phyloP scores from a whole-genome alignment of 108 stramenopile genomes.

The Halocafeteria seosinensis region DNA sequence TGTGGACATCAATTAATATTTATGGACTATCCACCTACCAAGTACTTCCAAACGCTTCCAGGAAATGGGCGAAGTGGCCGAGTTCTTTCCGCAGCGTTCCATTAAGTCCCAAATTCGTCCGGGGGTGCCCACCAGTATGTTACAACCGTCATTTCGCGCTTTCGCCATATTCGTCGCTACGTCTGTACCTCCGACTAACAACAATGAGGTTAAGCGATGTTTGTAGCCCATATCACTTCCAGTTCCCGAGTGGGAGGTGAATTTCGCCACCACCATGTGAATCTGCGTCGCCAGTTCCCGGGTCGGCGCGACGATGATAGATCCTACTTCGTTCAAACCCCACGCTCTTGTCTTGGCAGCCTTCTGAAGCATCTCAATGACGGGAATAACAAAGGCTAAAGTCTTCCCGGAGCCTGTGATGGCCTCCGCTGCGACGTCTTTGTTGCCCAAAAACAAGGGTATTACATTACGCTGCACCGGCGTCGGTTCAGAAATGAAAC shows the following conservation, averaged over 20 bases:
- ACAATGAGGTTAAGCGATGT: not conserved
- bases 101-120: conserved; percentile 80
- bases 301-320: conserved; percentile 38
- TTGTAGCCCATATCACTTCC: too few relatives aligned
- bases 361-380: conserved; percentile 63
- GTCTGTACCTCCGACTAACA: conserved; percentile 35
- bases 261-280: conserved; percentile 18
- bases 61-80: too few relatives aligned
- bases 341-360: not conserved
- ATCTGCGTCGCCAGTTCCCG: conserved; percentile 43
- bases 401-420: conserved; percentile 92
- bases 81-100: conserved; percentile 13
- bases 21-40: too few relatives aligned
- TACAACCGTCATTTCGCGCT: conserved; percentile 45
- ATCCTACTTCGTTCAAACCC: conserved; percentile 13
- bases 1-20: too few relatives aligned
- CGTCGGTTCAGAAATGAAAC: too few relatives aligned
- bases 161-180: conserved; percentile 55
- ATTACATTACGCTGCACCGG: conserved; percentile 81
- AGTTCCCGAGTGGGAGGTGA: not conserved
- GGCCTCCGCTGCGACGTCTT: conserved; percentile 75
- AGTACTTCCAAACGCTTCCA: conserved; percentile 64
- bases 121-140: conserved; percentile 83
- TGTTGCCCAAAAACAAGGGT: conserved; percentile 74
- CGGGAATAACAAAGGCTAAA: conserved; percentile 79